Base-by-base conservation (phyloP, 148 eudicot genomes). In the Chenopodium formosanum region DNA sequence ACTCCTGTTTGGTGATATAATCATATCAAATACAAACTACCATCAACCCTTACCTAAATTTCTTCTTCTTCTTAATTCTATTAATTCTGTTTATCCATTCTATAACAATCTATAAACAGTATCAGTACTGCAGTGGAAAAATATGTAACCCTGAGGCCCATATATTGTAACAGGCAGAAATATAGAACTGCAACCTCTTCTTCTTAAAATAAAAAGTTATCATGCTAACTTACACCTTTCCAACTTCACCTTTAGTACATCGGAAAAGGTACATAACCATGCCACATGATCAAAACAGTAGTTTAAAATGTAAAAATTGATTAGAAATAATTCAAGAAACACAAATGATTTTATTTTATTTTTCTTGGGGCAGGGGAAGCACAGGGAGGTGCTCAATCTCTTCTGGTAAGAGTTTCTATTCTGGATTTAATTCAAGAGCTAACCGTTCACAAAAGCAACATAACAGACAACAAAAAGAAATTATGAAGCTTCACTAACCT, bases 401-500 rank as follows among this genome's bases (percentile, higher is more conserved):
- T 72, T 60, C 47, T 27, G 13, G 31, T 74, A 31, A 65, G n/a
- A 46, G 20, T 29, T 50, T 80, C 2, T 32, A 56, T 47, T 62
- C 27, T 64, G 25, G 71, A 27, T 40, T 60, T 23, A 29, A 5
- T 27, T 25, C 9, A 58, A 27, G 27, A 73, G 5, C 14, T 80
- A 40, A 2, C 34, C 16, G 34, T 20, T 1, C 2, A 62, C 4
- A n/a, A 10, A 77, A 20, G 25, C 16, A 52, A 50, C 14, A 44
- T 65, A 8, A n/a, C 8, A 62, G 44, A 72, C 22, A 34, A 31
- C 7, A 65, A 31, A 31, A 12, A 23, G 16, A 22, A 70, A 31
- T 0, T 25, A 40, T 2, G 32, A 53, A 64, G 53, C 4, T 44
- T 81, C 47, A 53, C 88, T 85, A 85, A 93, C 97, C 98, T 95